Base-by-base conservation (phyloP, 2,329 filamentous ascomycete species). In the Setomelanomma holmii region DNA sequence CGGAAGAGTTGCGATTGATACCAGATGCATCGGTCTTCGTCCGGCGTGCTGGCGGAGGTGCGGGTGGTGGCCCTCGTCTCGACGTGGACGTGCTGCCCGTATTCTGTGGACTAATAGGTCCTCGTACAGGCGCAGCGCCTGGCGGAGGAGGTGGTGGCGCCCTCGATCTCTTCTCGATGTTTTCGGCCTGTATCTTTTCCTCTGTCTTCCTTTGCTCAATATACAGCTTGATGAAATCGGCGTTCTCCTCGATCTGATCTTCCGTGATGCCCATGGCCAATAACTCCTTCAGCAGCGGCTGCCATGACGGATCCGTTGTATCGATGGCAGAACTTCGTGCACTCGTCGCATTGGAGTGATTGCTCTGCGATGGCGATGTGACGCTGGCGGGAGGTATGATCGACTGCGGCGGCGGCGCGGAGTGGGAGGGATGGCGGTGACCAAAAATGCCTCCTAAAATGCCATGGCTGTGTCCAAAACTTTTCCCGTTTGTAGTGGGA, bases 161-260 rank as follows among this genome's bases (percentile, higher is more conserved):
- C 60, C 79, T 80, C 24, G 73, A 74, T 67, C 79, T 81, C 50
- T 81, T 77, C 38, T 82, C 78, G 58, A 78, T 73, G 52, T 76
- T 74, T 40, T 80, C 78, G 36, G 78, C 76, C 40, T 77, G 75
- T 17, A 75, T 71, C 36, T 69, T 74, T 53, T 78, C 80, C 46
- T 78, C 79, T 21, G 80, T 79, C 69, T 87, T 85, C 64, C 84
- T 83, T 66, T 87, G 83, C 65, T 86, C 84, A 57, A 88, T 84
- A 64, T 87, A 89, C 51, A 81, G 77, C 74, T 86, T 86, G 72
- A 89, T 89, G 63, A 89, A 89, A 49, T 86, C 86, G 2, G 84
- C 82, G 67, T 89, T 86, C 58, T 87, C 81, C 52, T 83, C 83
- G 49, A 89, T 87, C 71, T 88, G 83, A 62, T 88, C 86, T 64